Evolutionary conservation across 2,329 filamentous ascomycete species (phyloP).

Genomic region (Penicillium sp.): DNA sequence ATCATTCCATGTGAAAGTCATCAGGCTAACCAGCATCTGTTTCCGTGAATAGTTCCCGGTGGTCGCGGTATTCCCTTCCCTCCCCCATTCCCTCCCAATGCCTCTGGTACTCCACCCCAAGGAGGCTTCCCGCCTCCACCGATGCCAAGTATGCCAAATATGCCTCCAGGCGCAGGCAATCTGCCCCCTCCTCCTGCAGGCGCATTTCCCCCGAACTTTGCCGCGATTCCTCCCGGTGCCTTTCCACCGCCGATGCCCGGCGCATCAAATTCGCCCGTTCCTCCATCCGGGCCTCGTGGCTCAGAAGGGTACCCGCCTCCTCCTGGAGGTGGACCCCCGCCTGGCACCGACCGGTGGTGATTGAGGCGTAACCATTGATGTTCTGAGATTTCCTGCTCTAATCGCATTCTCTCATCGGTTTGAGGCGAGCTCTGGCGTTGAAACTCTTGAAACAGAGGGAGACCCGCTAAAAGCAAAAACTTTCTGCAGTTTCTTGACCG

Average conservation of each 20-base stretch:
- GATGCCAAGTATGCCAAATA: constrained; percentile 39
- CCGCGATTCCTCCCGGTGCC: constrained; percentile 23
- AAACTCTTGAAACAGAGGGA: too few species aligned
- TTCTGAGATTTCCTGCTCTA: not conserved
- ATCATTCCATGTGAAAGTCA: not conserved
- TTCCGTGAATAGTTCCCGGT: constrained; percentile 45
- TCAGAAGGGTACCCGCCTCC: constrained; percentile 27
- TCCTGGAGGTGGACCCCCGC: constrained; percentile 27
- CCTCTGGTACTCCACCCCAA: constrained; percentile 34
- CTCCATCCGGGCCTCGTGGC: constrained; percentile 25
- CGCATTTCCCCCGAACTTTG: constrained; percentile 30
- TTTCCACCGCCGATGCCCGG: constrained; percentile 41
- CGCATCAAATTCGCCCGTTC: constrained; percentile 21
- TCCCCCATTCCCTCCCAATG: constrained; percentile 38
- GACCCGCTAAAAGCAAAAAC: not conserved
- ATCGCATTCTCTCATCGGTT: too few species aligned
- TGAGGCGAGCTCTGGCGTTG: too few species aligned
- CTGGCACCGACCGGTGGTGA: constrained; percentile 29
- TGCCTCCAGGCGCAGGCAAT: constrained; percentile 38
- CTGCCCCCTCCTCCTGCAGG: constrained; percentile 44
- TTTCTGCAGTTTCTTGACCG: constrained; percentile 5
- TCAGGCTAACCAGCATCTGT: not conserved
- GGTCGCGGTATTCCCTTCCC: constrained; percentile 52
- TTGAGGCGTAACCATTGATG: constrained; percentile 10
- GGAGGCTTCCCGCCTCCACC: constrained; percentile 30